A percentile compares a stretch with the other conserved stretches of the same genome.
Evolutionary conservation across 768 basidiomycete species (phyloP).

Genomic region (Lactarius pseudohatsudake): DNA sequence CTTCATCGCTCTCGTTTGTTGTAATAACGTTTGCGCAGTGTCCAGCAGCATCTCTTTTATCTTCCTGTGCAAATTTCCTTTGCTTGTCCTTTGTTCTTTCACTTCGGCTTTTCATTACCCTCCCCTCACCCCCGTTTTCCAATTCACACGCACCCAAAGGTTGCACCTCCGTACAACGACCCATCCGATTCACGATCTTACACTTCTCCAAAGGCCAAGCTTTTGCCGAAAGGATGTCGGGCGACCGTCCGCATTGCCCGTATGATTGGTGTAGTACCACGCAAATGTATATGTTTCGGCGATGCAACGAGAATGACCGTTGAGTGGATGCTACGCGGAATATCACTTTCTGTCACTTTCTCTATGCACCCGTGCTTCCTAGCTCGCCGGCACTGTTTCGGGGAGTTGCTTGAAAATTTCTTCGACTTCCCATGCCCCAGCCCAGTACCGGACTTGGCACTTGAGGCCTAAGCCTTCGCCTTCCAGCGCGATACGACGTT

Average conservation of each 20-base stretch:
- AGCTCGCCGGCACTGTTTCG: conserved; percentile 1
- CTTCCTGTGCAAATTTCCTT: conserved; percentile 23
- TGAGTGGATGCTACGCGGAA: conserved; percentile 9
- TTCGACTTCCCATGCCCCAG: conserved; percentile 95
- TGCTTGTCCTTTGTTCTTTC: conserved; percentile 13
- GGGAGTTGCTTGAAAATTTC: conserved; percentile 54
- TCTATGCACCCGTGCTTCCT: not conserved
- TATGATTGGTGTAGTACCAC: conserved; percentile 29
- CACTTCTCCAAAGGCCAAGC: conserved; percentile 5
- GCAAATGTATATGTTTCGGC: conserved; percentile 30
- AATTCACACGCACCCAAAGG: conserved; percentile 14
- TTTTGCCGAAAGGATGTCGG: conserved; percentile 23
- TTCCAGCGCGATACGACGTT: conserved; percentile 74
- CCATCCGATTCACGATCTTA: conserved; percentile 19
- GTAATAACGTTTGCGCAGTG: conserved; percentile 8
- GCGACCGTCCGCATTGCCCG: conserved; percentile 17
- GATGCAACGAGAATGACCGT: conserved; percentile 10
- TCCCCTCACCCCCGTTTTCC: not conserved
- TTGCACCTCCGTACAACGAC: conserved; percentile 22
- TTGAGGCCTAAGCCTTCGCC: conserved; percentile 63
- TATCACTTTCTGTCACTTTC: not conserved
- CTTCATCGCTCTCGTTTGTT: conserved; percentile 7
- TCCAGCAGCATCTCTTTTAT: conserved; percentile 22
- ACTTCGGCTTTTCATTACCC: not conserved
- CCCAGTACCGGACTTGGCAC: conserved; percentile 80